Evolutionary conservation across 2,329 filamentous ascomycete species (phyloP).

Genomic region (Huntiella decipiens): DNA sequence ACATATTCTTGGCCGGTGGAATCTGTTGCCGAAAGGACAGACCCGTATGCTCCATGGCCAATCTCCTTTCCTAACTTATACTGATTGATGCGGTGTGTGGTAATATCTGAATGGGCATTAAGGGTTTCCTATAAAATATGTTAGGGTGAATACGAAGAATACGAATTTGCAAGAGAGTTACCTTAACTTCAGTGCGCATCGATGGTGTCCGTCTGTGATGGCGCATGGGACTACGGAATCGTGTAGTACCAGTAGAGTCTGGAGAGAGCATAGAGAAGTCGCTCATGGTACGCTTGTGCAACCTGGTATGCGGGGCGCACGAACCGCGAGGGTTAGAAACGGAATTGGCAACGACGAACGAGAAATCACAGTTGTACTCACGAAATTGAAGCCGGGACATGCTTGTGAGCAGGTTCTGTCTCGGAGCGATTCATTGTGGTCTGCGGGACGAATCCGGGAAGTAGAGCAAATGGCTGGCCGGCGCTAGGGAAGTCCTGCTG

Average conservation of each 20-base stretch:
- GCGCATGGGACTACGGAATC: slow-evolving; percentile 28
- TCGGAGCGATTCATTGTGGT: slow-evolving; percentile 1
- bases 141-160: not conserved
- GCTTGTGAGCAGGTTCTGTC: not conserved
- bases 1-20: slow-evolving; percentile 89
- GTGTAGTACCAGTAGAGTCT: slow-evolving; percentile 1
- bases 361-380: not conserved
- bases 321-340: not conserved
- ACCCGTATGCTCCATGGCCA: slow-evolving; percentile 86
- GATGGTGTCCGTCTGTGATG: slow-evolving; percentile 40
- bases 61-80: slow-evolving; percentile 91
- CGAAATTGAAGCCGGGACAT: slow-evolving; percentile 1
- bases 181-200: slow-evolving; percentile 38
- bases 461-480: slow-evolving; percentile 1
- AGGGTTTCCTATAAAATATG: slow-evolving; percentile 53
- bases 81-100: slow-evolving; percentile 82
- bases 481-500: not conserved
- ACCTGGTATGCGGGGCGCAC: slow-evolving; percentile 2
- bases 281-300: slow-evolving; percentile 9
- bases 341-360: not conserved
- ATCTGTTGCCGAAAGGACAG: slow-evolving; percentile 77
- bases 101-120: slow-evolving; percentile 73
- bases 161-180: slow-evolving; percentile 14
- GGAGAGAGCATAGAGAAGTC: slow-evolving; percentile 10
- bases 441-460: slow-evolving; percentile 8